phyloP scores from a whole-genome alignment of 495 filamentous ascomycete species.

The Penicillium bovifimosum region DNA sequence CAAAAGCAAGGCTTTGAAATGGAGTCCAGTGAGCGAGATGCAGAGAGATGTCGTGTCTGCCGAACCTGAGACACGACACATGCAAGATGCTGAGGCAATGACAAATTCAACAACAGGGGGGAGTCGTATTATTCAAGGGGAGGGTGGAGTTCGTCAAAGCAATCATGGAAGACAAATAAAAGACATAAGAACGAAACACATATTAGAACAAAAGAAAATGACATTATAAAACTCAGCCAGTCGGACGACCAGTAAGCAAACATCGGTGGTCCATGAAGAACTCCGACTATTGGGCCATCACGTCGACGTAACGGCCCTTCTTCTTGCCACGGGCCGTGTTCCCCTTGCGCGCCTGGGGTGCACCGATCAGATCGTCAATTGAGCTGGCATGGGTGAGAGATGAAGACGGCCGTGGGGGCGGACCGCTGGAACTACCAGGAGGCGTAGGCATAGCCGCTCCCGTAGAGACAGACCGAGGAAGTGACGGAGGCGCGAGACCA shows the following conservation, averaged over 20 bases:
- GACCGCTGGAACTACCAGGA: constrained; percentile 22
- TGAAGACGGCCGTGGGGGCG: constrained; percentile 50
- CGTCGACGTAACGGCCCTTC: constrained; percentile 87
- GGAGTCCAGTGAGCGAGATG: constrained; percentile 15
- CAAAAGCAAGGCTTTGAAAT: constrained; percentile 16
- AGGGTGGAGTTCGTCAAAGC: constrained; percentile 7
- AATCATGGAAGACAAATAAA: constrained; percentile 9
- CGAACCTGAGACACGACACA: constrained; percentile 11
- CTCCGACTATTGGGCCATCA: constrained; percentile 60
- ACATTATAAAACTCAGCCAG: constrained; percentile 10
- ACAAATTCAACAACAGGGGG: constrained; percentile 17
- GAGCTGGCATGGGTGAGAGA: constrained; percentile 73
- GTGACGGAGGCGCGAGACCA: constrained; percentile 27
- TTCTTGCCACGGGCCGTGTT: constrained; percentile 64
- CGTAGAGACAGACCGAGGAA: constrained; percentile 36
- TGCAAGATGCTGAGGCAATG: constrained; percentile 23
- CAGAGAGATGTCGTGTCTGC: constrained; percentile 14
- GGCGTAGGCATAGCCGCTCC: constrained; percentile 31
- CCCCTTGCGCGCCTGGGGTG: constrained; percentile 61
- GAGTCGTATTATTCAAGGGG: constrained; percentile 14
- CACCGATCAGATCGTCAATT: constrained; percentile 79
- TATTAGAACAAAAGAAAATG: constrained; percentile 29
- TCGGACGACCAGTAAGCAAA: constrained; percentile 1
- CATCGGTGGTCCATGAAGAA: background rate
- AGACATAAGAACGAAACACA: constrained; percentile 14